Conservation (phyloP, 2,329 filamentous ascomycete genomes). For the Verticillium klebahnii region DNA sequence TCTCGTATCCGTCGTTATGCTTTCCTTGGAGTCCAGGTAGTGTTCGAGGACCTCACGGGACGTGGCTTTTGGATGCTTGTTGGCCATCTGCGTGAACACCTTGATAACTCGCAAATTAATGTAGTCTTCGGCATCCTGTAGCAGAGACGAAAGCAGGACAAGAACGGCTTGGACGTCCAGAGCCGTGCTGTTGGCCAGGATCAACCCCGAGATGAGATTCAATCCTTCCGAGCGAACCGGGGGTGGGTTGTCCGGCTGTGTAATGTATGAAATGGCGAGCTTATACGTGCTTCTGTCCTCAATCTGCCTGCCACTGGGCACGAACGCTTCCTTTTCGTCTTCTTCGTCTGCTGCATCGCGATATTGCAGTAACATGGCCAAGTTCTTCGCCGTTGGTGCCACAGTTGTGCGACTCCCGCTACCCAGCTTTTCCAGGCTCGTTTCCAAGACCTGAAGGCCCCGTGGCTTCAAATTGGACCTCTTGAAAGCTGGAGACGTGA, state of each 20-base stretch:
- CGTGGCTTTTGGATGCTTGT: slow-evolving; percentile 58
- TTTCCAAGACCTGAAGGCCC: slow-evolving; percentile 41
- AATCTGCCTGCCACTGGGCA: slow-evolving; percentile 41
- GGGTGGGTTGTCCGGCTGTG: slow-evolving; percentile 54
- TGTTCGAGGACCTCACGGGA: slow-evolving; percentile 59
- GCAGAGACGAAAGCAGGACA: slow-evolving; percentile 58
- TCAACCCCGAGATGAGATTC: slow-evolving; percentile 53
- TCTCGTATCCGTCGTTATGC: slow-evolving; percentile 55
- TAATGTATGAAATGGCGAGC: slow-evolving; percentile 61
- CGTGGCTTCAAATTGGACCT: slow-evolving; percentile 37
- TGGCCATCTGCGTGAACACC: slow-evolving; percentile 57
- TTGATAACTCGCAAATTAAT: slow-evolving; percentile 66
- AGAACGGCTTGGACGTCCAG: slow-evolving; percentile 63
- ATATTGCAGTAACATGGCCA: slow-evolving; percentile 51
- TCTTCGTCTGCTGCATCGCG: slow-evolving; percentile 47
- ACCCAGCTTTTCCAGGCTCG: slow-evolving; percentile 40
- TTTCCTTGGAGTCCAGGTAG: slow-evolving; percentile 61
- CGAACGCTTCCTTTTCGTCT: slow-evolving; percentile 27
- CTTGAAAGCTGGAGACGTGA: slow-evolving; percentile 54
- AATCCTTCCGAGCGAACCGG: slow-evolving; percentile 64
- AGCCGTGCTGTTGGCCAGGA: slow-evolving; percentile 49
- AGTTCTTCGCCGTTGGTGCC: slow-evolving; percentile 50
- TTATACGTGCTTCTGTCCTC: slow-evolving; percentile 60
- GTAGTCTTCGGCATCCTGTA: slow-evolving; percentile 66
- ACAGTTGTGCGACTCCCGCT: slow-evolving; percentile 32